Conservation (phyloP, 345 rosid genomes). For the Salix koriyanagi region DNA sequence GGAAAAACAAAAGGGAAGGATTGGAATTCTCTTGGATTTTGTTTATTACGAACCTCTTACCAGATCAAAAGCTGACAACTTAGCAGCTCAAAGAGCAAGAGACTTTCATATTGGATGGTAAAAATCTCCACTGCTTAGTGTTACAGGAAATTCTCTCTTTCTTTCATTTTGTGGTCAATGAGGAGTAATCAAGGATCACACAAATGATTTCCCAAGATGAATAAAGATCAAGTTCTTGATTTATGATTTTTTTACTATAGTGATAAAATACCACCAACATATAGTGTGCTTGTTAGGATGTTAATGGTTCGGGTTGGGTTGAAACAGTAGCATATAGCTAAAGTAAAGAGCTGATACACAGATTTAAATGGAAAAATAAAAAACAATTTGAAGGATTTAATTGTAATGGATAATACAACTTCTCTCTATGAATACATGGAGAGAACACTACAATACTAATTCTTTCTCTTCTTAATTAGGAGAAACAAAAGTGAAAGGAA, state of each 20-base stretch:
- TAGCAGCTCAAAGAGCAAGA: conserved; percentile 92
- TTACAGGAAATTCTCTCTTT: too few species aligned
- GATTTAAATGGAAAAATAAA: background rate
- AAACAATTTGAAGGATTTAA: too few species aligned
- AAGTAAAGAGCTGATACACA: background rate
- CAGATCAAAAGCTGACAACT: conserved; percentile 70
- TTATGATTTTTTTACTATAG: background rate
- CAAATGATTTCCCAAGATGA: background rate
- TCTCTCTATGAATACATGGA: too few species aligned
- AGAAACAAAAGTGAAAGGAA: too few species aligned
- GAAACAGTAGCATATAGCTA: background rate
- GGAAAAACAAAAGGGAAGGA: conserved; percentile 80
- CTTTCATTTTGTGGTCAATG: background rate
- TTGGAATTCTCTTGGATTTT: conserved; percentile 82
- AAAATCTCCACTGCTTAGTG: background rate
- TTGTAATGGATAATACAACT: too few species aligned
- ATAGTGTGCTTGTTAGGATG: background rate
- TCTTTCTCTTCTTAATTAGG: too few species aligned
- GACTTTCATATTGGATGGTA: conserved; percentile 98
- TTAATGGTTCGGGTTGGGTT: background rate
- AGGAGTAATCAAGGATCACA: background rate
- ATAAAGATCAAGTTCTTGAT: background rate
- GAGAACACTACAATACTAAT: too few species aligned
- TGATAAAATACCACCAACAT: background rate
- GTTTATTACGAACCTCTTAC: conserved; percentile 98